Evolutionary conservation across 1,284 basidiomycete species (phyloP), one percentile per base, ranked within the genome.

Genomic region (Cutaneotrichosporon sp.): DNA sequence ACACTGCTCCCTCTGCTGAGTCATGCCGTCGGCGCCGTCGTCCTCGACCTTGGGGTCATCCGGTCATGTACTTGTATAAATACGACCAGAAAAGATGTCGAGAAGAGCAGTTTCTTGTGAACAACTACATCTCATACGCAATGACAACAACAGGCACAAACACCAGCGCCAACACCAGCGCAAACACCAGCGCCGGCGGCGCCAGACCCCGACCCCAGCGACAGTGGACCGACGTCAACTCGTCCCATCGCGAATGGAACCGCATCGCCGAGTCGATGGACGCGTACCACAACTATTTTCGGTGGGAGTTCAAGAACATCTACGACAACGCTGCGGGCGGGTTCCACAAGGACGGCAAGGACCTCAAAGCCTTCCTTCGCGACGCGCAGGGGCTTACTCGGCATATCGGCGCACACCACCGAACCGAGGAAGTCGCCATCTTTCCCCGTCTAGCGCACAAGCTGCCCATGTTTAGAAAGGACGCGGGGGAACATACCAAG

Each of bases 381-480:
- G 75, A 74, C 41, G 78, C 79, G 0, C 67, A 72, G 43, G 64
- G 74, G 15, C 72, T 84, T 37, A 77, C 77, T 35, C 67, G 75
- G 33, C 79, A 84, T 58, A 73, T 87, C 36, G 83, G 80, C 12
- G 77, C 80, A 68, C 85, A 87, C 65, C 85, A 87, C 68, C 80
- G 79, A 4, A 83, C 84, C 60, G 55, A 75, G 62, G 73, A 75
- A 60, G 58, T 76, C 21, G 77, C 82, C 62, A 76, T 86, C 49
- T 87, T 87, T 72, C 85, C 84, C 1, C 65, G 81, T 4, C 76
- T 87, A 7, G 83, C 80, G 0, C 80, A 79, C 66, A 78, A 77
- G 53, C 84, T 86, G 80, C 80, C 81, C 1, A 73, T 79, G 54
- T 87, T 87, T 68, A 74, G 63, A 13, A 52, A 69, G 61, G 62